These are phyloP conservation scores for Aspergillus saccharolyticus DNA, from an alignment of 495 filamentous ascomycete genomes.

Conservation along the genomic window DNA sequence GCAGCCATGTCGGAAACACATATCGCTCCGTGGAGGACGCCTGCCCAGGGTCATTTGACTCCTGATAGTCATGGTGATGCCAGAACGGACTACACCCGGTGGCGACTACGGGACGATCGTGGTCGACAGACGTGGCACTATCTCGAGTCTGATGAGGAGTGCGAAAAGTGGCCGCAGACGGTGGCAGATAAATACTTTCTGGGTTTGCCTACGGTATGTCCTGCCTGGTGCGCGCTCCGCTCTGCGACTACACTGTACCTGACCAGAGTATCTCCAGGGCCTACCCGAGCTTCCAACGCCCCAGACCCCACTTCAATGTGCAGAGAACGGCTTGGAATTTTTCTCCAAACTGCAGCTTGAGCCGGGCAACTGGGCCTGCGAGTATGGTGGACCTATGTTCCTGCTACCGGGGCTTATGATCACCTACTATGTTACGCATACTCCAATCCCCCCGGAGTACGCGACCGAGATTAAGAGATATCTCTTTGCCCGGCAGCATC, in stretches of 20 bases:
- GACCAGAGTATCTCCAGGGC: slow-evolving; percentile 43
- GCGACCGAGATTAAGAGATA: slow-evolving; percentile 90
- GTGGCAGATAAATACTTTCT: slow-evolving; percentile 79
- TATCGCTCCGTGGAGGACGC: slow-evolving; percentile 40
- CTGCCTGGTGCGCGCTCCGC: not conserved
- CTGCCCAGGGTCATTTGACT: slow-evolving; percentile 36
- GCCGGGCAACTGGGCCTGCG: slow-evolving; percentile 91
- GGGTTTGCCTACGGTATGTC: slow-evolving; percentile 59
- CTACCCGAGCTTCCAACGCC: slow-evolving; percentile 66
- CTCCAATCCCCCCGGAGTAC: slow-evolving; percentile 74
- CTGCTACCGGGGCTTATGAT: slow-evolving; percentile 81
- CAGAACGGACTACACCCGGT: slow-evolving; percentile 71
- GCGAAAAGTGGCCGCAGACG: slow-evolving; percentile 77
- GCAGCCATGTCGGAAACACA: slow-evolving; percentile 17
- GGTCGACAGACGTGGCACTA: slow-evolving; percentile 94
- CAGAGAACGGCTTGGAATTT: slow-evolving; percentile 79
- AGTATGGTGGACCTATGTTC: slow-evolving; percentile 91
- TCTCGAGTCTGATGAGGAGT: slow-evolving; percentile 69
- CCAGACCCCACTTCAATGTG: slow-evolving; percentile 68
- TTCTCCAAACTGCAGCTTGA: slow-evolving; percentile 85
- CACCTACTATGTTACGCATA: slow-evolving; percentile 87
- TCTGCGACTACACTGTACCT: not conserved
- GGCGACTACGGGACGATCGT: slow-evolving; percentile 76
- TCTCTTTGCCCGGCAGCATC: slow-evolving; percentile 80
- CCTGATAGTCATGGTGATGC: slow-evolving; percentile 37